These are phyloP conservation scores for Brettanomyces bruxellensis DNA, from an alignment of 805 yeast genomes.

Conservation along the genomic window DNA sequence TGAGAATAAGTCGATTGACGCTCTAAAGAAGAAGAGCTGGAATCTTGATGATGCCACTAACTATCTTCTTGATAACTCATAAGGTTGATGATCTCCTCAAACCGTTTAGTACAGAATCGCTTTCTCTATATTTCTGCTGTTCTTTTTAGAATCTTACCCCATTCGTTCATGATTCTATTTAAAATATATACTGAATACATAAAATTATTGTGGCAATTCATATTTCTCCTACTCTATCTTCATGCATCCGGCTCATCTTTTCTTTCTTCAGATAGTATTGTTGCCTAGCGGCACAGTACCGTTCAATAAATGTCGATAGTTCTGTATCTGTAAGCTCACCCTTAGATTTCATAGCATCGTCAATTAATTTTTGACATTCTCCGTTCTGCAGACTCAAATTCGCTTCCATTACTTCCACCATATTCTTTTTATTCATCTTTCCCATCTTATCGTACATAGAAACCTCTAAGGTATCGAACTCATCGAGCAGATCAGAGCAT, in stretches of 20 bases:
- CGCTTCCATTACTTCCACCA: conserved; percentile 24
- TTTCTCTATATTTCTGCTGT: not conserved
- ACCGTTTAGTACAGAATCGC: too few relatives aligned
- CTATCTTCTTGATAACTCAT: conserved; percentile 65
- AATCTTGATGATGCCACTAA: conserved; percentile 84
- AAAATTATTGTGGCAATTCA: not conserved
- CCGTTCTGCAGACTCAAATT: conserved; percentile 22
- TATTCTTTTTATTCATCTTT: conserved; percentile 26
- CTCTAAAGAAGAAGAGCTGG: conserved; percentile 64
- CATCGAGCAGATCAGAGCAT: conserved; percentile 12
- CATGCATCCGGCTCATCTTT: conserved; percentile 37
- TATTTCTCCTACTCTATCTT: conserved; percentile 30
- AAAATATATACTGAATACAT: not conserved
- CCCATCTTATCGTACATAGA: conserved; percentile 22
- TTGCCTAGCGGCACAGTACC: conserved; percentile 33
- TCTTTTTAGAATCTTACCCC: not conserved
- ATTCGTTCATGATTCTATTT: too few relatives aligned
- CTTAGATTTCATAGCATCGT: conserved; percentile 9
- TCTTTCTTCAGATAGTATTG: conserved; percentile 37
- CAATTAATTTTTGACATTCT: conserved; percentile 7
- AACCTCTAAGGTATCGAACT: conserved; percentile 16
- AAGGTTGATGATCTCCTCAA: conserved; percentile 1
- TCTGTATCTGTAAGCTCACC: conserved; percentile 19
- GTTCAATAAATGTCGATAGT: conserved; percentile 28
- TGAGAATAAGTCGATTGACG: conserved; percentile 52